Percentiles rank a stretch among this genome's conserved stretches.
Evolutionary conservation across 2,329 filamentous ascomycete species (phyloP).

Genomic region (Alternaria sp.): DNA sequence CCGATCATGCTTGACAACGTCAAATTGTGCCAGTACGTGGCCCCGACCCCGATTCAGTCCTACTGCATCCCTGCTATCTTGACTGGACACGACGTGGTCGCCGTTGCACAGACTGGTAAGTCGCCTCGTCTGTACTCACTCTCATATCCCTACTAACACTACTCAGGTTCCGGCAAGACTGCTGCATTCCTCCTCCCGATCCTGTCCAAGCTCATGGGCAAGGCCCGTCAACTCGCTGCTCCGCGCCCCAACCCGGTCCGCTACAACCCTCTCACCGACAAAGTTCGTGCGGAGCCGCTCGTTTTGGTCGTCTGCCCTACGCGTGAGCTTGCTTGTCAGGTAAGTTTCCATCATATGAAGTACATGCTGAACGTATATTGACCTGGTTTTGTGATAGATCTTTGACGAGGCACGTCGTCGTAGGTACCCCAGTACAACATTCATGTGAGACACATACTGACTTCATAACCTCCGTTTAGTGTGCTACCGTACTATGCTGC

Average conservation of each 20-base stretch:
- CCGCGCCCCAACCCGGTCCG: slow-evolving; percentile 70
- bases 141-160: not conserved
- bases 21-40: slow-evolving; percentile 70
- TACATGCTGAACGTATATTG: not conserved
- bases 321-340: slow-evolving; percentile 85
- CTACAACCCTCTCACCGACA: slow-evolving; percentile 59
- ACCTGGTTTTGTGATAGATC: slow-evolving; percentile 55
- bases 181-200: slow-evolving; percentile 91
- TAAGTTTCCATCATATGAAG: not conserved
- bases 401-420: slow-evolving; percentile 89
- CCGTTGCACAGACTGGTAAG: slow-evolving; percentile 89
- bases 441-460: not conserved
- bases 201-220: slow-evolving; percentile 91
- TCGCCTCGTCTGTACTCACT: slow-evolving; percentile 4
- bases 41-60: slow-evolving; percentile 85
- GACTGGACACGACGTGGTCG: slow-evolving; percentile 80
- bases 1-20: slow-evolving; percentile 83
- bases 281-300: slow-evolving; percentile 80
- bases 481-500: slow-evolving; percentile 93
- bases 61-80: slow-evolving; percentile 83
- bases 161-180: slow-evolving; percentile 92
- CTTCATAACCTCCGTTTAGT: slow-evolving; percentile 46
- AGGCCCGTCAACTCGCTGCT: slow-evolving; percentile 85
- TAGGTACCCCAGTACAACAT: not conserved
- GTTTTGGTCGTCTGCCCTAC: slow-evolving; percentile 86